These are phyloP conservation scores for Melampsora americana DNA, from an alignment of 1,284 basidiomycete species.

Conservation along the genomic window DNA sequence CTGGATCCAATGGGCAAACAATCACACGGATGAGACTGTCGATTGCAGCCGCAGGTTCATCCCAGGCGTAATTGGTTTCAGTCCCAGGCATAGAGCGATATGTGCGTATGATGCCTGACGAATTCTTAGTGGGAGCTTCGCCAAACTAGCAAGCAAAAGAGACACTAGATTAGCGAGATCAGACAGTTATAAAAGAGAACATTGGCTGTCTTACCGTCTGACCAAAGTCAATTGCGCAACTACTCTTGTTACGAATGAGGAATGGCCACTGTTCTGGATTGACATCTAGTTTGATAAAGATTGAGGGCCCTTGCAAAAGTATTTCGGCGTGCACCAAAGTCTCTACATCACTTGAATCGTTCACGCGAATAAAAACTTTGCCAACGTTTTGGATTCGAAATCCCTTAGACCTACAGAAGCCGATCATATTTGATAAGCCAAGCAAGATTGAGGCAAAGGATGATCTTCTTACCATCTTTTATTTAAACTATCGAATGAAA, in stretches of 20 bases:
- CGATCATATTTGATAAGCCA: not conserved
- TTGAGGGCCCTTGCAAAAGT: constrained; percentile 45
- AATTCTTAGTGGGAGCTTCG: not conserved
- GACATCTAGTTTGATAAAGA: constrained; percentile 44
- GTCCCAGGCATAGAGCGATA: constrained; percentile 33
- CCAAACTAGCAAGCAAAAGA: not conserved
- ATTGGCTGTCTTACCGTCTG: constrained; percentile 29
- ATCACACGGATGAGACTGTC: constrained; percentile 41
- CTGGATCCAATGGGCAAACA: not conserved
- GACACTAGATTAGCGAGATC: not conserved
- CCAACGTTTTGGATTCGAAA: constrained; percentile 45
- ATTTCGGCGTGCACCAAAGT: constrained; percentile 32
- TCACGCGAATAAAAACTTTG: constrained; percentile 41
- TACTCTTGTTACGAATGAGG: constrained; percentile 42
- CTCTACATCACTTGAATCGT: constrained; percentile 16
- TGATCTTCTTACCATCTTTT: constrained; percentile 38
- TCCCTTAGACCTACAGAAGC: constrained; percentile 35
- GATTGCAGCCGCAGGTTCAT: constrained; percentile 41
- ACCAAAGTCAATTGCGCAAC: constrained; percentile 37
- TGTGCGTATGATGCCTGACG: not conserved
- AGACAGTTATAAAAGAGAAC: not conserved
- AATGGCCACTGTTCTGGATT: constrained; percentile 40
- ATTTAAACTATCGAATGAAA: constrained; percentile 30
- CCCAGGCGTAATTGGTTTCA: constrained; percentile 40
- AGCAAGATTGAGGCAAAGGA: not conserved